These are phyloP conservation scores for Blastobotrys raffinosifermentans DNA, from an alignment of 1,139 yeast genomes.

Conservation along the genomic window DNA sequence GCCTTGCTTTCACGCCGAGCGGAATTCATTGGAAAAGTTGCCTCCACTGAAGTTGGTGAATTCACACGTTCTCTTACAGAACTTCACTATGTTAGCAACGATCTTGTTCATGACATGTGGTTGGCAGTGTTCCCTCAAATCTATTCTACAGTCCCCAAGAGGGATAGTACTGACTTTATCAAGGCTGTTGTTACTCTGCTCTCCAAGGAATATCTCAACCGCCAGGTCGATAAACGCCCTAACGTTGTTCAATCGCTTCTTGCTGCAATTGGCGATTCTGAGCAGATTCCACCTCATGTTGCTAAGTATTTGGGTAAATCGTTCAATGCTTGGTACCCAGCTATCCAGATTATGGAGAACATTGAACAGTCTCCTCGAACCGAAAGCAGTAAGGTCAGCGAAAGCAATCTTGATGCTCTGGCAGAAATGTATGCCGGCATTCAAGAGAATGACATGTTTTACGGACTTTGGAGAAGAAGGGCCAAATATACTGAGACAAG, in stretches of 20 bases:
- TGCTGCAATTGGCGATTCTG: constrained; percentile 64
- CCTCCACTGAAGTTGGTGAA: constrained; percentile 50
- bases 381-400: constrained; percentile 70
- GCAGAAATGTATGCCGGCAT: constrained; percentile 82
- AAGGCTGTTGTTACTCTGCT: constrained; percentile 71
- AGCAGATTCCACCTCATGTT: constrained; percentile 85
- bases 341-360: constrained; percentile 73
- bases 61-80: constrained; percentile 69
- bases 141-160: constrained; percentile 62
- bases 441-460: constrained; percentile 94
- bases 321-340: constrained; percentile 88
- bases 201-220: constrained; percentile 84
- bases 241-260: constrained; percentile 81
- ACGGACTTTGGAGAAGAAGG: constrained; percentile 94
- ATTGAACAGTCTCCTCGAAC: constrained; percentile 61
- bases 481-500: constrained; percentile 92
- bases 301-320: constrained; percentile 83
- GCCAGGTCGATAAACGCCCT: constrained; percentile 82
- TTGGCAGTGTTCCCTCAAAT: constrained; percentile 74
- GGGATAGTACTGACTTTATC: constrained; percentile 79
- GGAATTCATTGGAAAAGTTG: constrained; percentile 43
- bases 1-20: constrained; percentile 47
- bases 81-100: constrained; percentile 75
- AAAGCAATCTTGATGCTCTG: constrained; percentile 84
- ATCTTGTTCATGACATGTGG: constrained; percentile 83